Evolutionary conservation across 768 basidiomycete genomes (phyloP).

Genomic region (Ramaria sp.): DNA sequence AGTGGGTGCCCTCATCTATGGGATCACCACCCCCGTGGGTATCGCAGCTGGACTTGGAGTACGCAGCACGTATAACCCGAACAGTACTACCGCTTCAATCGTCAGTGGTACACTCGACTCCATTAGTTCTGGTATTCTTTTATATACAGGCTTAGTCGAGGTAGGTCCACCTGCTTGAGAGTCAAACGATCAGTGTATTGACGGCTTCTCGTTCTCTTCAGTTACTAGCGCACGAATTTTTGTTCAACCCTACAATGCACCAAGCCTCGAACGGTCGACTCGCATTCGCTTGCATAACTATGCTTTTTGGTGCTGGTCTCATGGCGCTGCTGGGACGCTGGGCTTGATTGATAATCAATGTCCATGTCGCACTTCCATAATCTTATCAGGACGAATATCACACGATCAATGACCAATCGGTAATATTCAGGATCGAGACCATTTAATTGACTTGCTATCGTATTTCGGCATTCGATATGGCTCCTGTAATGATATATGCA

Average conservation of each 20-base stretch:
- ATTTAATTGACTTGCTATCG: too few relatives aligned
- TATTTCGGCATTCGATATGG: too few relatives aligned
- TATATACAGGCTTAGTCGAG: constrained; percentile 85
- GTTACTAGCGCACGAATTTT: constrained; percentile 90
- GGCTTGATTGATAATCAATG: constrained; percentile 40
- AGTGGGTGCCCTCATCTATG: constrained; percentile 53
- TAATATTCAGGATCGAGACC: too few relatives aligned
- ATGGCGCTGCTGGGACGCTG: constrained; percentile 88
- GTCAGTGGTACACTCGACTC: constrained; percentile 82
- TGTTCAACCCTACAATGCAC: constrained; percentile 83
- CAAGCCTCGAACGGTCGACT: constrained; percentile 53
- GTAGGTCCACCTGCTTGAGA: constrained; percentile 26
- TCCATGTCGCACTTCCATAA: neutral
- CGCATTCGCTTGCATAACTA: constrained; percentile 63
- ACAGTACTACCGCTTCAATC: constrained; percentile 61
- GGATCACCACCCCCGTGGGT: constrained; percentile 76
- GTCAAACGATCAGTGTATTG: constrained; percentile 6
- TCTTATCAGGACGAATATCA: neutral
- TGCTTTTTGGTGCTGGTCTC: constrained; percentile 74
- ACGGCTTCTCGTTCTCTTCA: neutral
- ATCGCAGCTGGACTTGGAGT: constrained; percentile 79
- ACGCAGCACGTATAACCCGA: constrained; percentile 72
- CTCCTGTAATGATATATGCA: too few relatives aligned
- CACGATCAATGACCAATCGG: too few relatives aligned
- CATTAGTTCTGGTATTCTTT: constrained; percentile 75